Percentiles rank a stretch among this genome's conserved stretches.
Evolutionary conservation across 2,329 filamentous ascomycete genomes (phyloP).

Genomic region (Phoma herbarum): DNA sequence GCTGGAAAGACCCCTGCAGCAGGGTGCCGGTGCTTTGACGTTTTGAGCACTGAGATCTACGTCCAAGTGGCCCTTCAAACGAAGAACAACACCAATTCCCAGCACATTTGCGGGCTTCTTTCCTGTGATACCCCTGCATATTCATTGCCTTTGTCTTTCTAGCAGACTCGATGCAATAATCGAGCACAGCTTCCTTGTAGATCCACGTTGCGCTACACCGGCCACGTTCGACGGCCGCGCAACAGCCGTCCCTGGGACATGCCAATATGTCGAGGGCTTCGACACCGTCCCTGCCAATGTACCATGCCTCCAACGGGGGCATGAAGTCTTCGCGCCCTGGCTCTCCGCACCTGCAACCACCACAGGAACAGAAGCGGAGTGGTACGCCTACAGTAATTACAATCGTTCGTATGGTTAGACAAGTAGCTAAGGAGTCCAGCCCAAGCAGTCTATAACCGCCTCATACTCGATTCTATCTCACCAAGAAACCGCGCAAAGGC

Average conservation of each 20-base stretch:
- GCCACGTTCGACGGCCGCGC: conserved; percentile 46
- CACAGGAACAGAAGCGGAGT: conserved; percentile 39
- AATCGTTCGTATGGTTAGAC: not conserved
- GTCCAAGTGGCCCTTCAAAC: conserved; percentile 25
- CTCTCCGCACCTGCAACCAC: conserved; percentile 44
- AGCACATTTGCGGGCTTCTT: conserved; percentile 10
- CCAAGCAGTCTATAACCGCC: conserved; percentile 54
- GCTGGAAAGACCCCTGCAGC: conserved; percentile 19
- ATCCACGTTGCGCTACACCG: conserved; percentile 26
- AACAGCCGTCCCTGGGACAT: conserved; percentile 53
- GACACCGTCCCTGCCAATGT: conserved; percentile 66
- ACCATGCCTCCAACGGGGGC: conserved; percentile 56
- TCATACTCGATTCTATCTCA: conserved; percentile 73
- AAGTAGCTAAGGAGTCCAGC: conserved; percentile 20
- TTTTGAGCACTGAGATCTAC: conserved; percentile 30
- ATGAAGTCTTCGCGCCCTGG: conserved; percentile 39
- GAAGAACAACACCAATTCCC: conserved; percentile 19
- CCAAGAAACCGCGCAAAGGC: conserved; percentile 76
- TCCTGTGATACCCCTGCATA: conserved; percentile 17
- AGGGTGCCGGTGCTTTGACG: conserved; percentile 34
- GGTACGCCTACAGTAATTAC: conserved; percentile 43
- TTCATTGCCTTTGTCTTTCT: conserved; percentile 12
- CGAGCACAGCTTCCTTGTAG: conserved; percentile 9
- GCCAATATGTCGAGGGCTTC: conserved; percentile 70
- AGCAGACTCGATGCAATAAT: conserved; percentile 39